Conservation (phyloP, 345 rosid species). For the Psidium guajava region DNA sequence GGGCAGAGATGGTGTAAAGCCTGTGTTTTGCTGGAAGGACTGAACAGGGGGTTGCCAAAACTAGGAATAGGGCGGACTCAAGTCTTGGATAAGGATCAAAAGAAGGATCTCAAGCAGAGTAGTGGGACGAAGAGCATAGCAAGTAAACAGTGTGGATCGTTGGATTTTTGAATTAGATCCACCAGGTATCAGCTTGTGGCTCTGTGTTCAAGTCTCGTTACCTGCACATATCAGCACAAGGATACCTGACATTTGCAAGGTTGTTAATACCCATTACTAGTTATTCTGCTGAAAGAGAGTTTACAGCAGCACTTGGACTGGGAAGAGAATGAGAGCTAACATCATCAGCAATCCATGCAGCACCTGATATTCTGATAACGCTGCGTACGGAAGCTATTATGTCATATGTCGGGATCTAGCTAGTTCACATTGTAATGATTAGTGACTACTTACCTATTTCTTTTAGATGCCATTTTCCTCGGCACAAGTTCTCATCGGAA, state of each 20-base stretch:
- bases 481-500: background rate
- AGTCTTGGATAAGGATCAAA: constrained; percentile 23
- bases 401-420: background rate
- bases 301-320: background rate
- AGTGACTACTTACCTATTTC: background rate
- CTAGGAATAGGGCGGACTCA: constrained; percentile 69
- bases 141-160: constrained; percentile 74
- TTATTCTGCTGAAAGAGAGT: background rate
- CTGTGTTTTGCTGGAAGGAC: constrained; percentile 81
- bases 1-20: constrained; percentile 92
- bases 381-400: background rate
- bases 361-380: background rate
- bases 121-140: constrained; percentile 27
- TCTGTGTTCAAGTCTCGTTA: background rate
- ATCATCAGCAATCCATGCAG: background rate
- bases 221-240: background rate
- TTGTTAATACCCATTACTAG: background rate
- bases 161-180: constrained; percentile 38
- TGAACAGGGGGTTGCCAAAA: constrained; percentile 83
- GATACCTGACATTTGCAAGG: background rate
- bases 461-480: background rate
- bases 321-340: background rate
- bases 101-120: constrained; percentile 19
- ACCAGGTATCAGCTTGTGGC: background rate
- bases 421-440: background rate